Evolutionary conservation across 768 basidiomycete genomes (phyloP).

Genomic region (Clitopilus passeckerianus): DNA sequence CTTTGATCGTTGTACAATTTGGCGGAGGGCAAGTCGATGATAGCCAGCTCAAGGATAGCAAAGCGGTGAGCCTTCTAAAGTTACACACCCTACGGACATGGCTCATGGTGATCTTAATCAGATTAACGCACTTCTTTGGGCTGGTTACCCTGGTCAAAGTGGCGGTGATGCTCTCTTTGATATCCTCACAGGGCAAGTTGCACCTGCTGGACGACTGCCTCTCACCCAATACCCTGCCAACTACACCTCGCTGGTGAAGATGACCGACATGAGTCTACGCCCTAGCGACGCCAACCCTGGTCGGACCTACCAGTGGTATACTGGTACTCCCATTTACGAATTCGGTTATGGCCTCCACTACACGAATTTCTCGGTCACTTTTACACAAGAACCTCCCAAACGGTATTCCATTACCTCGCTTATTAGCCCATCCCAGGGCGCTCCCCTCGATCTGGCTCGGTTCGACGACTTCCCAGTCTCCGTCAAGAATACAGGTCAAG

Average conservation of each 20-base stretch:
- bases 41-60: constrained; percentile 36
- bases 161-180: constrained; percentile 51
- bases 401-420: constrained; percentile 38
- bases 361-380: constrained; percentile 41
- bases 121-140: constrained; percentile 54
- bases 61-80: constrained; percentile 22
- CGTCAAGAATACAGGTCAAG: constrained; percentile 43
- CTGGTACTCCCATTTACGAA: constrained; percentile 41
- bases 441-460: constrained; percentile 33
- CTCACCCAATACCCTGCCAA: constrained; percentile 49
- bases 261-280: constrained; percentile 57
- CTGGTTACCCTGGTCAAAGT: constrained; percentile 54
- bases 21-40: constrained; percentile 55
- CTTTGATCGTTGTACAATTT: constrained; percentile 49
- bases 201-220: constrained; percentile 52
- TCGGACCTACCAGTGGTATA: constrained; percentile 57
- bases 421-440: constrained; percentile 16
- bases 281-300: constrained; percentile 45
- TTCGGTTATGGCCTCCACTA: constrained; percentile 54
- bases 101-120: constrained; percentile 8
- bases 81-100: neutral
- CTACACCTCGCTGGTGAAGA: constrained; percentile 41
- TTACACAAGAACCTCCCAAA: constrained; percentile 26
- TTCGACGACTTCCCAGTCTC: constrained; percentile 47
- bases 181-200: constrained; percentile 43